phyloP scores from a whole-genome alignment of 805 yeast genomes.

The Yarrowia porcina region DNA sequence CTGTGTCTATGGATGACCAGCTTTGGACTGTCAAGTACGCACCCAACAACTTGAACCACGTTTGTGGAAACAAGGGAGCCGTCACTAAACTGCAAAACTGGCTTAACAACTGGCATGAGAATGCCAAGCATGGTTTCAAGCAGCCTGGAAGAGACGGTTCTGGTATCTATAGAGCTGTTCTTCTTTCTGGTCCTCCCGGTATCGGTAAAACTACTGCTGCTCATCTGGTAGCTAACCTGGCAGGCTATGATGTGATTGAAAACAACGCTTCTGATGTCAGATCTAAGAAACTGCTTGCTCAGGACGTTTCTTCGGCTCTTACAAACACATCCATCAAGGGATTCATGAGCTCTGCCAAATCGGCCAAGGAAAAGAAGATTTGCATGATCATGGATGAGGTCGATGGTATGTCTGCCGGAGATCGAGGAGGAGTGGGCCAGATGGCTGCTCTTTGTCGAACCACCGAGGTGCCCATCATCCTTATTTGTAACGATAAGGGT shows the following conservation, averaged over 20 bases:
- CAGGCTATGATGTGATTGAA: conserved; percentile 78
- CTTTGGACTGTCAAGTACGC: conserved; percentile 94
- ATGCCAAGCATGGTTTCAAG: conserved; percentile 54
- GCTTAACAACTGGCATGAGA: conserved; percentile 72
- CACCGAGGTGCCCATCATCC: conserved; percentile 84
- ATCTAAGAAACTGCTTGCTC: conserved; percentile 71
- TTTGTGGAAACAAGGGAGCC: conserved; percentile 86
- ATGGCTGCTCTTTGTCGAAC: conserved; percentile 80
- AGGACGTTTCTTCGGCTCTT: conserved; percentile 64
- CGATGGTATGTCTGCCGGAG: conserved; percentile 99
- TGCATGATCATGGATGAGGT: conserved; percentile 97
- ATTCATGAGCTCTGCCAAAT: conserved; percentile 48
- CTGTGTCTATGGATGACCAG: background rate
- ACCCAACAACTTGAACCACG: conserved; percentile 67
- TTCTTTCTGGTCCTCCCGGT: conserved; percentile 92
- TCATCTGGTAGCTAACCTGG: conserved; percentile 74
- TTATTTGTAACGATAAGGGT: conserved; percentile 89
- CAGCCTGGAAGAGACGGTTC: conserved; percentile 55
- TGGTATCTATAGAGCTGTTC: conserved; percentile 72
- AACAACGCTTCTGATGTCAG: conserved; percentile 88
- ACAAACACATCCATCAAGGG: conserved; percentile 83
- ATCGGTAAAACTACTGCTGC: conserved; percentile 91
- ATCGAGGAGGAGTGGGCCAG: conserved; percentile 97
- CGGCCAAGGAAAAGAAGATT: conserved; percentile 49
- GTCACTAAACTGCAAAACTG: conserved; percentile 65